Conservation (phyloP, 2,329 filamentous ascomycete genomes). For the Diplodia sapinea region DNA sequence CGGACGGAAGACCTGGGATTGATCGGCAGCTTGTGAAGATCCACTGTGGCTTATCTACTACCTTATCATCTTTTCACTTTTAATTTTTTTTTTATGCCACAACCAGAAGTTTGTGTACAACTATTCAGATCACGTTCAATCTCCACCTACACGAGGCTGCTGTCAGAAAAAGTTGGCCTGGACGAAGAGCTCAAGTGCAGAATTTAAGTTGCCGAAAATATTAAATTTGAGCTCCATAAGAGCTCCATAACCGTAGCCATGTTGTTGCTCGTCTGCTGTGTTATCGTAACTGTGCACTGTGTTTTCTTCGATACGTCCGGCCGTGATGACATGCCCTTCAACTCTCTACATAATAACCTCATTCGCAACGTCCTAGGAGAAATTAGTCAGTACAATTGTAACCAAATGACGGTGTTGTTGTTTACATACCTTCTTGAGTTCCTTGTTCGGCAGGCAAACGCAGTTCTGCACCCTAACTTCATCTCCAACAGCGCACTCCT, state of each 20-base stretch:
- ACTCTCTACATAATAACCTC: constrained; percentile 85
- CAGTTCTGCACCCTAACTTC: constrained; percentile 98
- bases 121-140: neutral
- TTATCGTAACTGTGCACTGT: constrained; percentile 5
- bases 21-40: constrained; percentile 5
- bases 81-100: neutral
- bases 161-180: neutral
- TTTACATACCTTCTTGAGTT: constrained; percentile 84
- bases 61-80: neutral
- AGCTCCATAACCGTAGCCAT: constrained; percentile 13
- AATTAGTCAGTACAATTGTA: constrained; percentile 18
- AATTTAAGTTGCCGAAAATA: neutral
- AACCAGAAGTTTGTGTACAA: neutral
- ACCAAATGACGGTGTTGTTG: neutral
- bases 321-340: neutral
- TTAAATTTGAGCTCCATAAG: constrained; percentile 14
- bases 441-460: constrained; percentile 96
- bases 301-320: neutral
- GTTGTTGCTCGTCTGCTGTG: constrained; percentile 7
- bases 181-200: neutral
- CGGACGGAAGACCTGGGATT: constrained; percentile 2
- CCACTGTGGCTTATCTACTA: neutral
- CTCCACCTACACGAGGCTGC: neutral
- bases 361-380: constrained; percentile 76
- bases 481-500: constrained; percentile 92